phyloP scores from a whole-genome alignment of 495 filamentous ascomycete species.

The Bryoglossum gracile region DNA sequence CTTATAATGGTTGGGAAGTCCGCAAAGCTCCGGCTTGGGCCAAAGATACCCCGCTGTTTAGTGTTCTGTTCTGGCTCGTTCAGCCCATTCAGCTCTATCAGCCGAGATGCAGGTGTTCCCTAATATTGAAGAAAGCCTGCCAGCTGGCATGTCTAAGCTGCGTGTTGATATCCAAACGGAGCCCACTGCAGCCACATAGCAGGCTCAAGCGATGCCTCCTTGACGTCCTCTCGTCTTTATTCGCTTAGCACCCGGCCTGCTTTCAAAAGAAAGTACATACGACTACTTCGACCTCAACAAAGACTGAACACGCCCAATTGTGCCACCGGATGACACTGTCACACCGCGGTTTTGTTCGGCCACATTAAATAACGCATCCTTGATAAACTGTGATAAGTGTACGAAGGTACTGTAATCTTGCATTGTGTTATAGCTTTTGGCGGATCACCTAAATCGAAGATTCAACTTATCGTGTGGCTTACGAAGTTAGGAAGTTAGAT shows the following conservation, averaged over 20 bases:
- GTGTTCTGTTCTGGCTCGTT: too few species aligned
- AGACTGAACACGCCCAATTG: background rate
- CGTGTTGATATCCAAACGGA: too few species aligned
- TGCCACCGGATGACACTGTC: too few species aligned
- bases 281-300: background rate
- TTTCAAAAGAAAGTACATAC: background rate
- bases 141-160: too few species aligned
- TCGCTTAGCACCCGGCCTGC: conserved; percentile 5
- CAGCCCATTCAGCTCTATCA: background rate
- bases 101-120: background rate
- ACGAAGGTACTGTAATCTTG: too few species aligned
- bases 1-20: conserved; percentile 1
- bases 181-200: background rate
- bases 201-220: background rate
- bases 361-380: background rate
- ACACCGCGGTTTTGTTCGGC: background rate
- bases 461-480: too few species aligned
- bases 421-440: too few species aligned
- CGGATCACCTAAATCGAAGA: too few species aligned
- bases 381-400: too few species aligned
- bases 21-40: background rate
- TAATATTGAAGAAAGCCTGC: too few species aligned
- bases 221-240: too few species aligned
- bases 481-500: too few species aligned
- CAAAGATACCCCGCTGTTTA: background rate